Evolutionary conservation across 2,329 filamentous ascomycete species (phyloP), one percentile per base, ranked within the genome.

Genomic region (Cladosporium sp.): DNA sequence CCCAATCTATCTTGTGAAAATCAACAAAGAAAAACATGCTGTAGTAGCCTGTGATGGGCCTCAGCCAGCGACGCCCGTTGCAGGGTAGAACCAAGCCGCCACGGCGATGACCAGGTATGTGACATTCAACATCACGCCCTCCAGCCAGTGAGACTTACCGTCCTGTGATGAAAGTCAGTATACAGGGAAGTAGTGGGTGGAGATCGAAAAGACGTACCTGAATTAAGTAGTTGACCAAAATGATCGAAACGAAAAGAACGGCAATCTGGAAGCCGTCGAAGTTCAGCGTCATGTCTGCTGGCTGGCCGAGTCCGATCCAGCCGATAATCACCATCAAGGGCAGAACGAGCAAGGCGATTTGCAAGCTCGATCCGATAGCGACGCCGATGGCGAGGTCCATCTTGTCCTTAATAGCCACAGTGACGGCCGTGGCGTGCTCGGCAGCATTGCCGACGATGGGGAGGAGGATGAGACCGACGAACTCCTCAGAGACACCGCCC

Each of bases 201-300:
- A 7, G 22, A 28, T 28, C 22, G 16, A 75, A 79, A 59, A 81
- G 81, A 49, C 79, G 78, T 58, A 82, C 80, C 56, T 77, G 75
- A 43, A 84, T 84, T 14, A 84, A 72, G 60, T 84, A 53, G 28
- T 53, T 53, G 31, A 53, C 51, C 3, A 53, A 37, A 33, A 53
- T 48, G 13, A 53, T 53, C 8, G 67, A 69, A 19, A 84, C 77
- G 55, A 85, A 84, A 1, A 84, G 68, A 1, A 80, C 70, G 2
- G 77, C 86, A 11, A 95, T 84, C 72, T 95, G 89, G 75, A 96
- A 96, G 1, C 84, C 84, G 65, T 95, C 89, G 66, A 95, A 93
- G 67, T 85, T 85, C 4, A 95, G 78, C 16, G 84, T 88, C 88
- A 86, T 84, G 35, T 76, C 71, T 46, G 79, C 72, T 7, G 59